Evolutionary conservation across 805 yeast genomes (phyloP).

Genomic region (Ogataea sp.): DNA sequence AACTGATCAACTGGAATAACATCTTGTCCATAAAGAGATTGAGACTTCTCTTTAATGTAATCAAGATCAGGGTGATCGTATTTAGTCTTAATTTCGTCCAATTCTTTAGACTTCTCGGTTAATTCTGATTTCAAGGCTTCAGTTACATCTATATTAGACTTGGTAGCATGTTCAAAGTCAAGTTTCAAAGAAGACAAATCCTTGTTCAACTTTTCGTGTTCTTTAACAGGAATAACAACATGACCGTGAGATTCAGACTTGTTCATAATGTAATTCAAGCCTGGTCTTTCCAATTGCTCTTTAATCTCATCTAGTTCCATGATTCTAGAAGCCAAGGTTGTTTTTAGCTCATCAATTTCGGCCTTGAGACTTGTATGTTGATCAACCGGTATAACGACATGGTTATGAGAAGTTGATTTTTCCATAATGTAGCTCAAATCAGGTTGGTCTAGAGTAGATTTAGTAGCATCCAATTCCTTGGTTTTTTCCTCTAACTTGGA

Average conservation of each 20-base stretch:
- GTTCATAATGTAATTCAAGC: conserved; percentile 20
- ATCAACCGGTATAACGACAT: conserved; percentile 4
- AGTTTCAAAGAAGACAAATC: not conserved
- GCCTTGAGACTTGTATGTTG: no score
- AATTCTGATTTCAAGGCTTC: no score
- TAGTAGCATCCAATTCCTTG: conserved; percentile 4
- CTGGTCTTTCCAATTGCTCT: conserved; percentile 14
- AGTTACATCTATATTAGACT: no score
- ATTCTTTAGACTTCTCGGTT: no score
- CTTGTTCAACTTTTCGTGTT: conserved; percentile 2
- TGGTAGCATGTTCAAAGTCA: no score
- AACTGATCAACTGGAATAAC: not conserved
- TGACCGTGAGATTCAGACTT: conserved; percentile 15
- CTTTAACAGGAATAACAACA: conserved; percentile 4
- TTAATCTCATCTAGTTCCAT: not conserved
- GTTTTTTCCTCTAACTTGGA: conserved; percentile 1
- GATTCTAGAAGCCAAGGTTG: not conserved
- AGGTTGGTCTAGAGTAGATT: conserved; percentile 15
- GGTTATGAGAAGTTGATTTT: conserved; percentile 14
- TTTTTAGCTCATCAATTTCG: not conserved
- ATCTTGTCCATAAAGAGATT: not conserved
- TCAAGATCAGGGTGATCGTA: no score
- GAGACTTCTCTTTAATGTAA: conserved; percentile 17
- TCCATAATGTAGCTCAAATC: conserved; percentile 20
- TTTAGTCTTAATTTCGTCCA: no score